Evolutionary conservation across 208 protist species (phyloP), one percentile per base, ranked within the genome.

Genomic region (Wallacemonas sp.): DNA sequence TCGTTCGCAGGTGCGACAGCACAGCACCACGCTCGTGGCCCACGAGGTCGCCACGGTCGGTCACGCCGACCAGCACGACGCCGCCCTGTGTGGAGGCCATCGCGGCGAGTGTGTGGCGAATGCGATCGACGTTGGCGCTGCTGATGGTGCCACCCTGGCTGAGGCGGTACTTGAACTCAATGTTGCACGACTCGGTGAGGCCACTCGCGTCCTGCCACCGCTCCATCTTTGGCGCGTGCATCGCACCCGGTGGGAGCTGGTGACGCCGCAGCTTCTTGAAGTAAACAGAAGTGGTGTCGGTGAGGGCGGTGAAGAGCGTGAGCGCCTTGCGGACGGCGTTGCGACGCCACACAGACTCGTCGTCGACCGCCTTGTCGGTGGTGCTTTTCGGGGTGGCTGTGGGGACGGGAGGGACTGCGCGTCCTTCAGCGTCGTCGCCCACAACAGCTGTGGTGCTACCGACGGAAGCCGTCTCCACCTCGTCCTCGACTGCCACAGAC

Each of bases 11-110:
- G n/a, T 72, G 63, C 52, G 32, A 21, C 23, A 78, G 46, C 29
- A 81, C 79, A 4, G 68, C 74, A 54, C 85, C 77, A n/a, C 30
- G 65, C 24, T 43, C 23, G 60, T 92, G 83, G 21, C 87, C 90
- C 34, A 94, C 61, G 26, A 90, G 65, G 5, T 52, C 48, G 17
- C 87, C 90, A 52, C 80, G 74, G 54, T 96, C 90, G 8, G 73
- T 69, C 5, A 96, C 86, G 23, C 90, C 90, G n/a, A 96, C 64
- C 24, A 88, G 12, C 5, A 96, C 63, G 19, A 90, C 77, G 2
- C 90, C 90, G 27, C 90, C 90, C 46, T 78, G 67, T 4, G 80
- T 90, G 12, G 71, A 64, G 16, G 90, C 87, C 90, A 96, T 96
- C 16, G 84, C 90, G 0, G 86, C 82, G 23, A 96, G 79, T 0